Conservation (phyloP, 768 basidiomycete species). For the Xerocomellus intermedius region DNA sequence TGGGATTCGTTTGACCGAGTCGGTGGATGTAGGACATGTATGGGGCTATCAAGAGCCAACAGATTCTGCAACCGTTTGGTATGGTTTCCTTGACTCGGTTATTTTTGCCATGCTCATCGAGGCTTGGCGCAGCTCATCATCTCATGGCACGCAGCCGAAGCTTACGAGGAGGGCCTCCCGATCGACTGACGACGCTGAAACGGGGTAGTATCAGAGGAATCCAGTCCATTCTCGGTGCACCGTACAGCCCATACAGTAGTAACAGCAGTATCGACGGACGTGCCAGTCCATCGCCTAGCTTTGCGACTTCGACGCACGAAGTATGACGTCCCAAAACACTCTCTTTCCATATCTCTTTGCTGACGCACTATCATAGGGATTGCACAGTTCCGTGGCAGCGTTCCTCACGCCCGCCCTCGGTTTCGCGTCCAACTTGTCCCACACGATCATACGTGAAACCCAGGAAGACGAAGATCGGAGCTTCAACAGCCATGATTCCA, state of each 20-base stretch:
- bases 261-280: constrained; percentile 83
- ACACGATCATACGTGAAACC: constrained; percentile 93
- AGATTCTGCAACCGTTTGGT: constrained; percentile 80
- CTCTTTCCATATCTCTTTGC: background rate
- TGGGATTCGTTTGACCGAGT: constrained; percentile 1
- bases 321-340: constrained; percentile 35
- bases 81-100: constrained; percentile 39
- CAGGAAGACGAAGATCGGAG: constrained; percentile 86
- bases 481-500: constrained; percentile 58
- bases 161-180: constrained; percentile 62
- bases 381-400: constrained; percentile 62
- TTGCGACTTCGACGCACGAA: constrained; percentile 82
- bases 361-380: constrained; percentile 39
- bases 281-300: constrained; percentile 93
- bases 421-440: constrained; percentile 92
- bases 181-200: constrained; percentile 76
- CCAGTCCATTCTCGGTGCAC: constrained; percentile 71
- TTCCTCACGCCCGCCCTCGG: constrained; percentile 88
- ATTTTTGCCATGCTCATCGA: constrained; percentile 57
- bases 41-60: constrained; percentile 83
- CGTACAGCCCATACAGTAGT: constrained; percentile 81
- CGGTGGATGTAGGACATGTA: constrained; percentile 78
- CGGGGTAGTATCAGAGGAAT: constrained; percentile 89
- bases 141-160: constrained; percentile 66
- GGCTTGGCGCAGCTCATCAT: constrained; percentile 45